Conservation (phyloP, 805 yeast genomes). For the Blastobotrys attinorum region DNA sequence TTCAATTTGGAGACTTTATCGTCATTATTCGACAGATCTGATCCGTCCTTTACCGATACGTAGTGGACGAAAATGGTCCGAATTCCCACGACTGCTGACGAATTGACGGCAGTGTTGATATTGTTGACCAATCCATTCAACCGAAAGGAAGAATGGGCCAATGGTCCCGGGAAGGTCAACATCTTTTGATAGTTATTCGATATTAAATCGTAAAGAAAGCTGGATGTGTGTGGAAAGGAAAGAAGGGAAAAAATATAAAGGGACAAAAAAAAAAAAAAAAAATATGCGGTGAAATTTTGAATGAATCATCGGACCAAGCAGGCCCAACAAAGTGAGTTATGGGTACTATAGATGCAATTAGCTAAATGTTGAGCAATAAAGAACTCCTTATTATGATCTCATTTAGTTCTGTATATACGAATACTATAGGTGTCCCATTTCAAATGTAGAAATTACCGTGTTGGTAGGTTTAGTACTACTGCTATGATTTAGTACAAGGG, state of each 20-base stretch:
- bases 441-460: too few species aligned
- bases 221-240: conserved; percentile 2
- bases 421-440: too few species aligned
- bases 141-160: conserved; percentile 82
- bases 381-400: too few species aligned
- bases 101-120: conserved; percentile 62
- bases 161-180: conserved; percentile 74
- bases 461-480: too few species aligned
- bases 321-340: too few species aligned
- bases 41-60: conserved; percentile 44
- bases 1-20: conserved; percentile 38
- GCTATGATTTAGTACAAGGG: too few species aligned
- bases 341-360: too few species aligned
- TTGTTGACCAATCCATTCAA: conserved; percentile 63
- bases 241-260: background rate
- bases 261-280: conserved; percentile 1
- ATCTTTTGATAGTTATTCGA: conserved; percentile 7
- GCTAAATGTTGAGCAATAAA: too few species aligned
- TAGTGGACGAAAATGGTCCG: conserved; percentile 77
- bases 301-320: too few species aligned
- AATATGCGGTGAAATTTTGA: background rate
- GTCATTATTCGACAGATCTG: conserved; percentile 23
- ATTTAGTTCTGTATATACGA: too few species aligned
- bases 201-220: background rate
- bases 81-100: conserved; percentile 59